Base-by-base conservation (phyloP, 2,329 filamentous ascomycete genomes). In the Hypoxylon sp. region DNA sequence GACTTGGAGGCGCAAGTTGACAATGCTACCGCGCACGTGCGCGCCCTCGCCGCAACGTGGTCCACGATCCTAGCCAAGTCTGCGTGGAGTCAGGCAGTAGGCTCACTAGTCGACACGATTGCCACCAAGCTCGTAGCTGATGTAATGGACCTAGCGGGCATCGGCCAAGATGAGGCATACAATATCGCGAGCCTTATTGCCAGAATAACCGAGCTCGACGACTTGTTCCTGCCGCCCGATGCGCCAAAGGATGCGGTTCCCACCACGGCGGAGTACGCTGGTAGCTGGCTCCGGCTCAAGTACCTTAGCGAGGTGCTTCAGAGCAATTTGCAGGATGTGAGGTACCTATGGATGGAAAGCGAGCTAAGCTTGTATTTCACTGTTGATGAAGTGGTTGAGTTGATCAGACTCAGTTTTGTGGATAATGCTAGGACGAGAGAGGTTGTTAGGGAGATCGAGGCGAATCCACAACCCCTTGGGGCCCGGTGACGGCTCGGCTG, bases 251-350 rank as follows among this genome's bases (percentile, higher is more conserved):
- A 82, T 3, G 83, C 84, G 35, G 78, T 88, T 1, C 86, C 88
- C 3, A 78, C 83, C 3, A 90, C 89, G 35, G 83, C 87, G 2
- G 87, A 90, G 74, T 90, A 90, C 70, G 87, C 88, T 3, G 81
- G 84, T 2, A 84, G 83, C 53, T 91, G 89, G 89, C 81, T 91
- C 64, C 84, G 88, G 53, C 82, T 91, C 65, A 88, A 90, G 78
- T 91, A 87, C 72, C 81, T 91, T 17, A 86, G 86, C 68, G 87
- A 91, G 76, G 85, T 91, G 29, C 80, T 91, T 70, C 89, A 91
- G 80, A 90, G 88, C 72, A 90, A 91, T 73, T 80, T 91, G 58
- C 86, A 86, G 68, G 89, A 91, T 68, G 86, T 91, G 62, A 83
- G 83, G 63, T 90, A 83, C 69, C 78, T 91, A 39, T 91, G 89